Evolutionary conservation across 257 asterid genomes (phyloP).

Genomic region (Solanum boliviense): DNA sequence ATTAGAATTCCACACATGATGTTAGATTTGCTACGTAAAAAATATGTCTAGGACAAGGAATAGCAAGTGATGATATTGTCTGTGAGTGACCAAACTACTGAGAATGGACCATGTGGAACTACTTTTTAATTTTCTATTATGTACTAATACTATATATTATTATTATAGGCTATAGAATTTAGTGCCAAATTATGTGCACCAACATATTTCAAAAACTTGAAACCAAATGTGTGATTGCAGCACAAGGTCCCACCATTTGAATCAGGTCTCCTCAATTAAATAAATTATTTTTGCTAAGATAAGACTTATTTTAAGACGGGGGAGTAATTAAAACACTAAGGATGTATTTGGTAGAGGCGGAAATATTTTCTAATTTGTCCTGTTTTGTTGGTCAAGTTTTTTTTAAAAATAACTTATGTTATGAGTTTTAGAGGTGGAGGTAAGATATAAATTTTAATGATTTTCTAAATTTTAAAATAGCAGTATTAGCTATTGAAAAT

Average conservation of each 20-base stretch:
- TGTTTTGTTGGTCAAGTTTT: not conserved
- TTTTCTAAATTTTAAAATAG: not conserved
- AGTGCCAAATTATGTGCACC: slow-evolving; percentile 36
- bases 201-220: not conserved
- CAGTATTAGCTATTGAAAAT: too few species aligned
- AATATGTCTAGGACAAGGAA: not conserved
- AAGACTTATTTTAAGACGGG: too few species aligned
- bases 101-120: slow-evolving; percentile 10
- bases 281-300: too few species aligned
- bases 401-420: too few species aligned
- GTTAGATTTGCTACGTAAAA: not conserved
- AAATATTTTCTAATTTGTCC: too few species aligned
- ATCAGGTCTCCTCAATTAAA: slow-evolving; percentile 1
- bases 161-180: slow-evolving; percentile 12
- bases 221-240: slow-evolving; percentile 14
- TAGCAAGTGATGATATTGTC: not conserved
- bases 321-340: not conserved
- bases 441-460: too few species aligned
- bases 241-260: slow-evolving; percentile 17
- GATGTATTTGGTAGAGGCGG: not conserved
- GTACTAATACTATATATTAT: not conserved
- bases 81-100: slow-evolving; percentile 6
- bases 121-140: not conserved
- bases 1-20: not conserved
- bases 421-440: not conserved